These are phyloP conservation scores for Termitomyces sp. DNA, from an alignment of 768 basidiomycete genomes.

Conservation along the genomic window DNA sequence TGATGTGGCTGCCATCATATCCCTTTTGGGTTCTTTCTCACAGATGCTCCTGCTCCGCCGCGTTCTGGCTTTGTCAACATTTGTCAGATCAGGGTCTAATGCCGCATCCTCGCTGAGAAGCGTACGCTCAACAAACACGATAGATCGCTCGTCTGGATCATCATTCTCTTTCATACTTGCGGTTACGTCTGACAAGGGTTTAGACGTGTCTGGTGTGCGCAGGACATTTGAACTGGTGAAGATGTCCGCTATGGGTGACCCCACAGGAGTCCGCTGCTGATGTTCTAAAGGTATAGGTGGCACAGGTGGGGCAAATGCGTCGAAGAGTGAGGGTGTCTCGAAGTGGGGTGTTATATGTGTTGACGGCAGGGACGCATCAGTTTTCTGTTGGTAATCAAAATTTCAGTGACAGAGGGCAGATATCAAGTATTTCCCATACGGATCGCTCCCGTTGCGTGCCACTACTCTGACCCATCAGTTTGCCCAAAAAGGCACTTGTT, in stretches of 20 bases:
- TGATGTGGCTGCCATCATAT: constrained; percentile 27
- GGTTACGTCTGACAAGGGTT: constrained; percentile 62
- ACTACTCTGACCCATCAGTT: constrained; percentile 59
- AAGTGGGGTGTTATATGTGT: constrained; percentile 26
- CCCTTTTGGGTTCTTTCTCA: constrained; percentile 52
- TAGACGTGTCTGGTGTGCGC: constrained; percentile 37
- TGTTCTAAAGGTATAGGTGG: constrained; percentile 46
- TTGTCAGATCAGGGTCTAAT: constrained; percentile 12
- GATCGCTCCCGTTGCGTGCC: constrained; percentile 26
- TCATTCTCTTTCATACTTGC: constrained; percentile 33
- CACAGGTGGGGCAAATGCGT: constrained; percentile 44
- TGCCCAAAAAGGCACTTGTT: constrained; percentile 77
- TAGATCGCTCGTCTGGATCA: constrained; percentile 47
- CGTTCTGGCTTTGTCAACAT: constrained; percentile 31
- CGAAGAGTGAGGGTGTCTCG: constrained; percentile 37
- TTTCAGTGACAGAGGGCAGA: constrained; percentile 15
- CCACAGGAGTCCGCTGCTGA: constrained; percentile 26
- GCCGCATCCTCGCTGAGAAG: constrained; percentile 26
- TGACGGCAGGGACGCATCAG: constrained; percentile 38
- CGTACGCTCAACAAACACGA: constrained; percentile 51
- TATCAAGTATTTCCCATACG: constrained; percentile 49
- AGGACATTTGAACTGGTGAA: constrained; percentile 27
- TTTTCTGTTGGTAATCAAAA: constrained; percentile 37
- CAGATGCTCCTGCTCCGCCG: constrained; percentile 74
- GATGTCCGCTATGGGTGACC: constrained; percentile 48